Base-by-base conservation (phyloP, 805 yeast genomes). In the Pichia exigua region DNA sequence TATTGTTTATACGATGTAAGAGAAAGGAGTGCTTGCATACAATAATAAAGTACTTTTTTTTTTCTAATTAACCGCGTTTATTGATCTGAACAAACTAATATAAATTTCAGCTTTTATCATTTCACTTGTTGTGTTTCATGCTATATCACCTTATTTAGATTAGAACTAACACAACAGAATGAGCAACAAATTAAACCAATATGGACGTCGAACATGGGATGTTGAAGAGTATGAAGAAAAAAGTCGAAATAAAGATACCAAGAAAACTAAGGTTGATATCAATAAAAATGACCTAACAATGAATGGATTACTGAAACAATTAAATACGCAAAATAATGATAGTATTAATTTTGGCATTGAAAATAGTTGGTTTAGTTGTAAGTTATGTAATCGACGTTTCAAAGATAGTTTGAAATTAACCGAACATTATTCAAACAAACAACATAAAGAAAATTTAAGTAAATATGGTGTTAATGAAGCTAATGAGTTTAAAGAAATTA, bases 361-460 rank as follows among this genome's bases (percentile, higher is more conserved):
- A 50, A 79, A 86, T 26, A 87, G 87, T 54, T 97, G 97, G 22
- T 92, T 92, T 67, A 78, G 78, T 59, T 94, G 99, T 67, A 86
- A 84, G 12, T 65, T 79, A 1, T 94, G 99, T 66, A 79, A 84
- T 56, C 65, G 87, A 52, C 83, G 92, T 2, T 92, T 80, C 68
- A 82, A 89, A 61, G 97, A 94, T 64, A 85, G 86, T 51, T 69
- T 89, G 58, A 85, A 89, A 55, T 81, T 82, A 63, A 74, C 88
- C 4, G 95, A 91, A 62, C 98, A 94, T 69, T 71, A 88, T 61
- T 89, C 87, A 61, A 81, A 89, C 39, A 82, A 81, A 38, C 83
- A 77, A 54, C 98, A 86, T 66, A 61, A 75, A 41, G 63, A 68
- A 5, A 74, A 71, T 52, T 73, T 75, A 51, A 76, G 66, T 1